phyloP scores from a whole-genome alignment of 495 filamentous ascomycete genomes.

The Glarea lozoyensis region DNA sequence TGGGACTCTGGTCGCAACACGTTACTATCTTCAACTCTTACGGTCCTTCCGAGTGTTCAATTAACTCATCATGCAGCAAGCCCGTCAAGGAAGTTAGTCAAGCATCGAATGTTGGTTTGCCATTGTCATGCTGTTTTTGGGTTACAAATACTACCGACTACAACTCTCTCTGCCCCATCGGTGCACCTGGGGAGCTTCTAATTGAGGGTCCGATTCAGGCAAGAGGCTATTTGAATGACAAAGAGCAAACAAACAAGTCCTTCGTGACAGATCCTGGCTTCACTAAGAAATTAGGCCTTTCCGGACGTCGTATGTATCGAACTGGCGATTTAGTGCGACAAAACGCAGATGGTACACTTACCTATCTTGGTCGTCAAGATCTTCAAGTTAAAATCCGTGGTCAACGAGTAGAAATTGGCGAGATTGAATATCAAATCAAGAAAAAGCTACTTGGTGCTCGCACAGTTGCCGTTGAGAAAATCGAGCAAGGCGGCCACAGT shows the following conservation, averaged over 20 bases:
- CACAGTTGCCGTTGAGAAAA: neutral
- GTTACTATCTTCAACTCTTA: neutral
- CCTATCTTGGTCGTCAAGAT: conserved; percentile 28
- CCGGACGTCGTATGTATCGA: conserved; percentile 32
- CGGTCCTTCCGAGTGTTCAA: neutral
- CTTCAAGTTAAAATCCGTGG: conserved; percentile 41
- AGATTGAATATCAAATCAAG: conserved; percentile 32
- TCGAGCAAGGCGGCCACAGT: neutral
- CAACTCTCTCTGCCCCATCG: conserved; percentile 43
- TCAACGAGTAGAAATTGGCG: conserved; percentile 38
- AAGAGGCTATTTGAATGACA: conserved; percentile 65
- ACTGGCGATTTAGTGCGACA: conserved; percentile 13
- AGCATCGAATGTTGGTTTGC: conserved; percentile 21
- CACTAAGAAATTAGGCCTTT: neutral
- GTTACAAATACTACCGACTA: conserved; percentile 46
- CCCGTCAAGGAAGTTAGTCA: conserved; percentile 22
- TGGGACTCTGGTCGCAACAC: neutral
- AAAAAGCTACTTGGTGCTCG: neutral
- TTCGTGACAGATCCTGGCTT: conserved; percentile 37
- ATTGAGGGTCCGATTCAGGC: conserved; percentile 49
- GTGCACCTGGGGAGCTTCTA: conserved; percentile 50
- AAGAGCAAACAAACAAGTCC: conserved; percentile 55
- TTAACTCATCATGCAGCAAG: neutral
- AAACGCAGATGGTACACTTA: conserved; percentile 21
- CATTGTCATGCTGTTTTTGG: conserved; percentile 32